phyloP scores from a whole-genome alignment of 371 early-diverging fungal species.

The Mortierella polycephala region DNA sequence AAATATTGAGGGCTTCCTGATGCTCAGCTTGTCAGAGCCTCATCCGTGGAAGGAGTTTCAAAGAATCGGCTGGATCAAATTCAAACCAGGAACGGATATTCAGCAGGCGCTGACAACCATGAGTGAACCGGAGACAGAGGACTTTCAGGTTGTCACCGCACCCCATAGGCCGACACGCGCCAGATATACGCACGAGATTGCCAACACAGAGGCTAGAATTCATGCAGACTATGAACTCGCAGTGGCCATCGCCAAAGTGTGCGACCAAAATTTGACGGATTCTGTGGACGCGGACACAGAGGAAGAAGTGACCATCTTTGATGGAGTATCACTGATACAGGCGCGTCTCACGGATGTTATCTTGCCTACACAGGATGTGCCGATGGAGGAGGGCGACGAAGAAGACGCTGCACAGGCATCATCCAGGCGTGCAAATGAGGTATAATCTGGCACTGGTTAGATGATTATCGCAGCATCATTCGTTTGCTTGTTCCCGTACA shows the following conservation, averaged over 20 bases:
- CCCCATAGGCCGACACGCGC: constrained; percentile 49
- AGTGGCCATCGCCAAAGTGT: constrained; percentile 30
- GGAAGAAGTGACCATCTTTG: constrained; percentile 7
- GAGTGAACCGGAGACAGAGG: constrained; percentile 58
- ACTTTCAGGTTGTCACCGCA: constrained; percentile 27
- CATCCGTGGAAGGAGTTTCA: constrained; percentile 83
- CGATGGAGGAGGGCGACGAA: constrained; percentile 38
- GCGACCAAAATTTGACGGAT: constrained; percentile 28
- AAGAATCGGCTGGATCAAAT: constrained; percentile 94
- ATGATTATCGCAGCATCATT: not conserved
- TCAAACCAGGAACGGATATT: constrained; percentile 84
- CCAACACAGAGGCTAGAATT: constrained; percentile 44
- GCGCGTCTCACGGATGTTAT: constrained; percentile 37
- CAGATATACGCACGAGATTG: constrained; percentile 53
- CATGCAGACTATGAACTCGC: constrained; percentile 44
- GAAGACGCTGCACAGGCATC: constrained; percentile 34
- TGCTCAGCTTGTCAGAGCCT: constrained; percentile 90
- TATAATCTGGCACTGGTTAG: not conserved
- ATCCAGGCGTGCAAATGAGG: constrained; percentile 24
- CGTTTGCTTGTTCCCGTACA: not conserved
- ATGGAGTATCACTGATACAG: constrained; percentile 35
- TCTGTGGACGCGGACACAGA: constrained; percentile 17
- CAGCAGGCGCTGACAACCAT: constrained; percentile 74
- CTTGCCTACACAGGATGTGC: constrained; percentile 16
- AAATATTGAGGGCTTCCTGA: constrained; percentile 81